phyloP scores from a whole-genome alignment of 1,284 basidiomycete species.

The Tilletia horrida region DNA sequence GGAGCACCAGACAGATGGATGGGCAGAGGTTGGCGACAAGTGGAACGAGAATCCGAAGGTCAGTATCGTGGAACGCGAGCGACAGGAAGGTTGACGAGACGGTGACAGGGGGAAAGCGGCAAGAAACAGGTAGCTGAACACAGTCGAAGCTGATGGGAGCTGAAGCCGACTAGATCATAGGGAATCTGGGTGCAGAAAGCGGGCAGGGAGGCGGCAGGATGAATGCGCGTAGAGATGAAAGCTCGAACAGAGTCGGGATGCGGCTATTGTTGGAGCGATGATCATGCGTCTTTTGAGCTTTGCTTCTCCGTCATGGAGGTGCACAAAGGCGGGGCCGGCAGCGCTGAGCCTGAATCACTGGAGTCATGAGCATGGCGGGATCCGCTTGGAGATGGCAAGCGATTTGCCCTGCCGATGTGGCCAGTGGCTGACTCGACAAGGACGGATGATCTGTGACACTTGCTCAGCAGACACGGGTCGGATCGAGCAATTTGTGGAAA shows the following conservation, averaged over 20 bases:
- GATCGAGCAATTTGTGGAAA: conserved; percentile 8
- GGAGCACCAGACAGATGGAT: neutral
- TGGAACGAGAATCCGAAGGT: conserved; percentile 4
- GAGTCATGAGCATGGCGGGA: no score
- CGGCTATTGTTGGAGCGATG: no score
- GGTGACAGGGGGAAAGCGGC: neutral
- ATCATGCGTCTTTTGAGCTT: no score
- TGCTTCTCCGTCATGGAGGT: no score
- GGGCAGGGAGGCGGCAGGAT: neutral
- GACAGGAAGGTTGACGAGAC: neutral
- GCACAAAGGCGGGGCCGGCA: no score
- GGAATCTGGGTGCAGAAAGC: neutral
- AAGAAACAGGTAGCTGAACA: neutral
- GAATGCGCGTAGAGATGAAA: neutral
- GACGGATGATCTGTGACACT: conserved; percentile 15
- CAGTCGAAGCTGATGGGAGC: neutral
- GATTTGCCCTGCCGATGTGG: no score
- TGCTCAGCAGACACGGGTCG: conserved; percentile 25
- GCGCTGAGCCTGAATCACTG: no score
- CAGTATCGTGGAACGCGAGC: conserved; percentile 10
- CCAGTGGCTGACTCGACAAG: neutral
- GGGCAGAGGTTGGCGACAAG: conserved; percentile 1
- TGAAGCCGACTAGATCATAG: neutral
- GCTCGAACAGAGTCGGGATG: neutral
- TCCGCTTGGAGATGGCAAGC: no score